Evolutionary conservation across 169 alveolate genomes (phyloP), one percentile per base, ranked within the genome.

Genomic region (Plasmodium chabaudi): DNA sequence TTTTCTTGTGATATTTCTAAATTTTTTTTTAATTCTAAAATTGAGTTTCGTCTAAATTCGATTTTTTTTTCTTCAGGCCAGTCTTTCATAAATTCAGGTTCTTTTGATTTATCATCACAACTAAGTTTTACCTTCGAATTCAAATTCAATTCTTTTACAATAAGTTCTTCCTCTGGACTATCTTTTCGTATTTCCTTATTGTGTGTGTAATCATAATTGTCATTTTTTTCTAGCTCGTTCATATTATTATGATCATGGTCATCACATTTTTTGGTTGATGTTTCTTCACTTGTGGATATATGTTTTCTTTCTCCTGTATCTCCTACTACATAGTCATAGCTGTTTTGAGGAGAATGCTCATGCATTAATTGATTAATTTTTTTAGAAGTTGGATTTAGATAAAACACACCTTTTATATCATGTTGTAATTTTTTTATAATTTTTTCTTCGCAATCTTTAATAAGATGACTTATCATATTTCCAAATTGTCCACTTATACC

Each of bases 401-500:
- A 84, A 46, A 69, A 84, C 1, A 84, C 75, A 21, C 91, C 91
- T 23, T 84, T 84, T 51, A 93, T 15, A 55, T 93, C 95, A 21
- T 93, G 95, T 63, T 89, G 95, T 63, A 93, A 72, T 34, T 90
- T 93, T 67, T 71, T 57, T 39, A 93, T 23, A 25, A 93, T 47
- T 27, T 92, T 67, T 17, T 93, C 51, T 87, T 93, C 95, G 39
- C 94, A 71, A 17, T 93, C 95, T 10, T 73, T 70, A 39, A 93
- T 92, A n/a, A 74, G 75, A 34, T 61, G 56, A n/a, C 74, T 25
- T 5, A 89, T 27, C 70, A 60, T 61, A 42, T 88, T 77, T 25
- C 95, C 95, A 56, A 59, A 71, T 23, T 15, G 10, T 1, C 94
- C 93, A 71, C 39, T 60, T 17, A 71, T 73, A 7, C 93, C 95